Evolutionary conservation across 2,329 filamentous ascomycete species (phyloP).

Genomic region (Talaromyces atroroseus): DNA sequence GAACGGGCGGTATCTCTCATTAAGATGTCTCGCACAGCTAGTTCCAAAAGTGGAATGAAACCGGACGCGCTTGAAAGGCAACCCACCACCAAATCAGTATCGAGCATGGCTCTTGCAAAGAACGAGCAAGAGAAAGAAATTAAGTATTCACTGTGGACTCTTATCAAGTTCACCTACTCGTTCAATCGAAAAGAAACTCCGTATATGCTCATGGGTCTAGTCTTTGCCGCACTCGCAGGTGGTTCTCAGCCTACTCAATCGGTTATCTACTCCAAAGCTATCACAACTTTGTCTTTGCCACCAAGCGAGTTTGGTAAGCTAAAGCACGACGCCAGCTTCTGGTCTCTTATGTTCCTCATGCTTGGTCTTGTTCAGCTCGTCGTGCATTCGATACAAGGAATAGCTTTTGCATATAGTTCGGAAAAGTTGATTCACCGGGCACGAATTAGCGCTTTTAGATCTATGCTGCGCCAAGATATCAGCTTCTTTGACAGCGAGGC

Average conservation of each 20-base stretch:
- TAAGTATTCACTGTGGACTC: conserved; percentile 62
- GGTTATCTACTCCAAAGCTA: conserved; percentile 85
- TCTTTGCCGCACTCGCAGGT: conserved; percentile 72
- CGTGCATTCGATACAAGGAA: conserved; percentile 62
- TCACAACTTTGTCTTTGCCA: conserved; percentile 62
- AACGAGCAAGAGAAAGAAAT: conserved; percentile 46
- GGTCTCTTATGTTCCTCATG: conserved; percentile 84
- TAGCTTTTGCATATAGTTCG: conserved; percentile 78
- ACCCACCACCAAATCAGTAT: conserved; percentile 52
- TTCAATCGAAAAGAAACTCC: conserved; percentile 72
- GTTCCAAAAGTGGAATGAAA: conserved; percentile 15
- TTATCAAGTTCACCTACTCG: conserved; percentile 71
- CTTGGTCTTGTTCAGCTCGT: conserved; percentile 69
- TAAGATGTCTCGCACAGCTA: conserved; percentile 23
- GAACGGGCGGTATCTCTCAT: conserved; percentile 27
- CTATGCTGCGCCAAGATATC: conserved; percentile 88
- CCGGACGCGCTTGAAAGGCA: conserved; percentile 31
- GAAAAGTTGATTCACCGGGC: conserved; percentile 79
- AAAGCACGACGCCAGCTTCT: conserved; percentile 71
- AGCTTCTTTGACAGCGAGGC: conserved; percentile 84
- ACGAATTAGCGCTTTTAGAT: conserved; percentile 73
- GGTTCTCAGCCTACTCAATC: conserved; percentile 71
- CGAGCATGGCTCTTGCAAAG: conserved; percentile 63
- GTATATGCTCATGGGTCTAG: conserved; percentile 66
- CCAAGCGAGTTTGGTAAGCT: conserved; percentile 51